Evolutionary conservation across 176 grass and related monocot species (phyloP), one percentile per base, ranked within the genome.

Genomic region (Paspalum notatum): DNA sequence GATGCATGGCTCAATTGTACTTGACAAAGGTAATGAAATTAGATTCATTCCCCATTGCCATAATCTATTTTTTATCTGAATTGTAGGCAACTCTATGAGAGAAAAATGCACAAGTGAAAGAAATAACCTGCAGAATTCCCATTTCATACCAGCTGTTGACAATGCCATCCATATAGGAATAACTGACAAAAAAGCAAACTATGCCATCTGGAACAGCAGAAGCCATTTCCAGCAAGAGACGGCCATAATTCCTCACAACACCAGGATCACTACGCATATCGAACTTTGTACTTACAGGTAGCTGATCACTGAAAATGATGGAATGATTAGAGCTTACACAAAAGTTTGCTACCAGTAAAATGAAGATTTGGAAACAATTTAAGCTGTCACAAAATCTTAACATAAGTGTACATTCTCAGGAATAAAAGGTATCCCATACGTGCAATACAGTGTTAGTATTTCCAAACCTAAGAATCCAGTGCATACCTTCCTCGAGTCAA

Each of bases 151-250:
- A 98, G 52, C 92, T 95, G 77, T 98, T 93, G 46, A 98, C 90
- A 84, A 98, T 98, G 53, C 92, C 95, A 85, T 98, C 95, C 95
- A 98, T 98, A 87, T 98, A 98, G 24, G 90, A 95, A 56, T 98
- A 98, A 80, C 95, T 98, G 50, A 98, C 95, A 85, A 98, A 98
- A 57, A 98, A 95, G 20, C 95, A 98, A 70, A 98, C 95, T 53
- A 98, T 87, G 72, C 95, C 95, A 85, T 98, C 95, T 72, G 92
- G 95, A 57, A 98, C 90, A 68, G 95, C 84, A 75, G 90, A 82
- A 84, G 91, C 81, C 95, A 98, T 98, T 89, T 98, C 95, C 1
- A 98, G 83, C 79, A 98, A 85, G 17, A 98, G 90, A 22, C 87
- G 86, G 13, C 90, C 95, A 74, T 98, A 98, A 75, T 98, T 98